Evolutionary conservation across 306 rosid species (phyloP), one percentile per base, ranked within the genome.

Genomic region (Hippophae gyantsensis): DNA sequence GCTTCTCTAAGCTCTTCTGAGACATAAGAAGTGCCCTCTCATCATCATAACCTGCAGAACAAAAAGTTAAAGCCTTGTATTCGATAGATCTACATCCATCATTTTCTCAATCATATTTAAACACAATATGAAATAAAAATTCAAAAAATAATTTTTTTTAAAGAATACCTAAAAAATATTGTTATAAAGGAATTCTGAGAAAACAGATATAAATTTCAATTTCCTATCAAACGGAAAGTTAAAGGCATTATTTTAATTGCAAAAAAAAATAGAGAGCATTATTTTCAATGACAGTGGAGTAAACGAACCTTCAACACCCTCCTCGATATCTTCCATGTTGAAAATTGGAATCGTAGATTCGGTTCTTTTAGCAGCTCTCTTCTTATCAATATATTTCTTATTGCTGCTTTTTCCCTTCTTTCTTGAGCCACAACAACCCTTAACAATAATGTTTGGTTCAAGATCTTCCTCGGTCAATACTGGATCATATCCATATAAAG

Each of bases 371-470:
- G 68, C 56, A 13, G 76, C 86, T 72, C 84, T 82, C 87, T 88
- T 88, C 75, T 89, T 93, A 89, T 93, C 99, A 47, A 57, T 61
- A 69, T 86, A 84, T 75, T 84, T 88, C 64, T 86, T 90, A 71
- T 87, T 84, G 76, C 70, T 69, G 52, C 62, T 58, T 69, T 67
- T 82, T 56, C 86, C 85, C 78, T 88, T 93, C 84, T 88, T 88
- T 71, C 97, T 81, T 62, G 97, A 77, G 74, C 99, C 99, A 67
- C 99, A 93, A 68, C 99, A 93, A 70, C 97, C 86, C 90, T 84
- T 93, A 57, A 93, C 71, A 42, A 88, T 79, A 72, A 93, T 84
- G 71, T 93, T 93, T 27, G 97, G 99, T 66, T 88, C 85, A 72
- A 88, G 78, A 74, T 93, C 97, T 74, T 86, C 97, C 81, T 84